These are phyloP conservation scores for Carex sylvatica DNA, from an alignment of 202 grass and related monocot species.

Conservation along the genomic window DNA sequence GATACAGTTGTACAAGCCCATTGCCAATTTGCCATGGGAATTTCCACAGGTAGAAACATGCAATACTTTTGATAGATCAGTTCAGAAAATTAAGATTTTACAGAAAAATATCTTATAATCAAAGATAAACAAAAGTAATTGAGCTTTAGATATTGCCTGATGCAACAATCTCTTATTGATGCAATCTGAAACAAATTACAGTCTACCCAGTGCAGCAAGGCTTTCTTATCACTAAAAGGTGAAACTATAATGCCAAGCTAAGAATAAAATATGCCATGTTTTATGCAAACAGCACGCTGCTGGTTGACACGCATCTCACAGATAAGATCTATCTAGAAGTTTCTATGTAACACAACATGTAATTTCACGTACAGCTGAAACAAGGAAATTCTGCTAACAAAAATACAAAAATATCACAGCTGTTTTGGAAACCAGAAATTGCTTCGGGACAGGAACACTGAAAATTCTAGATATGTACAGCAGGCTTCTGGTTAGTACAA, in stretches of 20 bases:
- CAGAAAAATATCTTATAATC: background rate
- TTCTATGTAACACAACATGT: background rate
- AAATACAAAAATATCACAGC: background rate
- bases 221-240: background rate
- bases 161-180: background rate
- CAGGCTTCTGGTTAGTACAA: slow-evolving; percentile 21
- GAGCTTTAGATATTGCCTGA: background rate
- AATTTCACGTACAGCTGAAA: background rate
- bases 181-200: background rate
- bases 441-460: background rate
- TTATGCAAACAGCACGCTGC: slow-evolving; percentile 11
- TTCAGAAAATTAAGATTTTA: background rate
- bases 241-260: background rate
- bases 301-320: background rate
- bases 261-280: background rate
- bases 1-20: background rate
- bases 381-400: background rate
- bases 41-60: background rate
- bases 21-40: background rate
- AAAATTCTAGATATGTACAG: slow-evolving; percentile 12
- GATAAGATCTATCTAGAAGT: background rate
- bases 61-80: background rate
- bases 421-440: background rate
- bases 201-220: background rate
- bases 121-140: background rate